Evolutionary conservation across 768 basidiomycete genomes (phyloP), one percentile per base, ranked within the genome.

Genomic region (Pisolithus marmoratus): DNA sequence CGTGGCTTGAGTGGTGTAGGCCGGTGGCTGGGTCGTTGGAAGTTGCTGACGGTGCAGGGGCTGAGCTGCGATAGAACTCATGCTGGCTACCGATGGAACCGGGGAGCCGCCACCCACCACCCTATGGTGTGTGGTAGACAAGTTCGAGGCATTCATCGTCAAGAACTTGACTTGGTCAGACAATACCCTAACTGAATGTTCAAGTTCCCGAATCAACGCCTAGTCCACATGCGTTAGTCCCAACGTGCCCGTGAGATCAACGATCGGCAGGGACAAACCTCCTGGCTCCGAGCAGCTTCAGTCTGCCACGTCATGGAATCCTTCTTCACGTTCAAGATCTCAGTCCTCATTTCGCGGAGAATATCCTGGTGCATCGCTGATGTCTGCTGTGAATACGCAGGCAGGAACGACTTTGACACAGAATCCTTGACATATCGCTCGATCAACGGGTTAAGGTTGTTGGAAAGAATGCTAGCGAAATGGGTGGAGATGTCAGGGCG

Each of bases 81-180:
- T 73, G 50, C 5, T 60, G 27, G 66, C 46, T 8, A 54, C 45
- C 17, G 46, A 54, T 11, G 53, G 53, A 23, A 65, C 55, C 5
- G 71, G 59, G 36, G 55, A 74, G 65, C 46, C 72, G 66, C 53
- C 74, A 43, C 17, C 58, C 23, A 62, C 55, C 24, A 67, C 49
- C 27, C 66, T 75, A 43, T 71, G 76, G 29, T 75, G 70, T 40
- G 67, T 67, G 54, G 65, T 58, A 0, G 47, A 43, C 29, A 45
- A 52, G 44, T 50, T 61, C 34, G 72, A 66, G 11, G 76, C 60
- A 56, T 83, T 88, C 68, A 85, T 71, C 58, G 74, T 82, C 54
- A 90, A 68, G 71, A 83, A 88, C 64, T 90, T 91, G 61, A 93
- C 81, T 63, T 93, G 90, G 46, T 93, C 90, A 27, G 85, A 78